Evolutionary conservation across 2,329 filamentous ascomycete species (phyloP).

Genomic region (Spiromastix sp.): DNA sequence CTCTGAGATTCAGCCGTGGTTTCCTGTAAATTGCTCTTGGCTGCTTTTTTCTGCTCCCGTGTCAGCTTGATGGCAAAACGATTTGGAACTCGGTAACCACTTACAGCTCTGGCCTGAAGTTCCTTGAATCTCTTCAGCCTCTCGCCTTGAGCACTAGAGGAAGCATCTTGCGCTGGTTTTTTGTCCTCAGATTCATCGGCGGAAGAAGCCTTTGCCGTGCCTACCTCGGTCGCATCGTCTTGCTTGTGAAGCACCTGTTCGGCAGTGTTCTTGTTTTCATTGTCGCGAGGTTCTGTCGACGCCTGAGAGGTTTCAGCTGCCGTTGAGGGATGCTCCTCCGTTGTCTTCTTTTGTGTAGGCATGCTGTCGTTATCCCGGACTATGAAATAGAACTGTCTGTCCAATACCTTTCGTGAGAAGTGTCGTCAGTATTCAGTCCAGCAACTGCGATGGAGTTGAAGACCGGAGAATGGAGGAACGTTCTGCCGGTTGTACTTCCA

Average conservation of each 20-base stretch:
- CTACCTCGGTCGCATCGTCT: neutral
- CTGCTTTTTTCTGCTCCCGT: conserved; percentile 29
- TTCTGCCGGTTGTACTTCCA: too few relatives aligned
- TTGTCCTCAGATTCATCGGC: conserved; percentile 9
- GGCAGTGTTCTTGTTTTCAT: neutral
- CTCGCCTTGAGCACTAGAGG: conserved; percentile 39
- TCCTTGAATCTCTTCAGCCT: conserved; percentile 77
- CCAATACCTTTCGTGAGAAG: too few relatives aligned
- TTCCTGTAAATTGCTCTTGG: conserved; percentile 62
- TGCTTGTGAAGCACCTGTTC: too few relatives aligned
- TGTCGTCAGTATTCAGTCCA: too few relatives aligned
- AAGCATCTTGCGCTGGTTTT: conserved; percentile 10
- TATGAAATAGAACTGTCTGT: too few relatives aligned
- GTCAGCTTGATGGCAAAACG: conserved; percentile 13
- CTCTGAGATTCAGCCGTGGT: conserved; percentile 75
- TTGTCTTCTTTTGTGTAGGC: neutral
- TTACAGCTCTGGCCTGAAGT: conserved; percentile 63
- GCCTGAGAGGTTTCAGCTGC: neutral
- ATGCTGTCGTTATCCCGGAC: too few relatives aligned
- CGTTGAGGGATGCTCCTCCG: neutral
- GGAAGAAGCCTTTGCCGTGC: neutral
- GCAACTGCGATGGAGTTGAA: too few relatives aligned
- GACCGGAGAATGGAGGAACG: too few relatives aligned
- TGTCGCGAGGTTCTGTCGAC: too few relatives aligned
- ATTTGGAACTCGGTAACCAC: conserved; percentile 11